A percentile compares a stretch with the other conserved stretches of the same genome.
These are phyloP conservation scores for Fusarium sp. DNA, from an alignment of 2,329 filamentous ascomycete genomes.

Conservation along the genomic window DNA sequence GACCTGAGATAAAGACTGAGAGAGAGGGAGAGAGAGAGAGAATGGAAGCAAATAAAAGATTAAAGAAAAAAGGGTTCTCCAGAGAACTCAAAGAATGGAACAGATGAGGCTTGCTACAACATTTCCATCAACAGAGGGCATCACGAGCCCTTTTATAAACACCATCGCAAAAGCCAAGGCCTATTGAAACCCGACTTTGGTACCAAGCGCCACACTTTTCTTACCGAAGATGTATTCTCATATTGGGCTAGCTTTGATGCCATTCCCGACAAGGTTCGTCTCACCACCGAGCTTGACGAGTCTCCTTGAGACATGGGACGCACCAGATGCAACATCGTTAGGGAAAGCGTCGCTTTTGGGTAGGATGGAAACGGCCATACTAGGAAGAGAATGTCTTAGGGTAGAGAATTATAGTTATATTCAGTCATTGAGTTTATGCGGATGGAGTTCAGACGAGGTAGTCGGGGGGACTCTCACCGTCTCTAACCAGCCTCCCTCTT, in stretches of 20 bases:
- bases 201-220: not conserved
- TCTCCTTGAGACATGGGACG: slow-evolving; percentile 29
- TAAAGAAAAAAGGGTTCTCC: not conserved
- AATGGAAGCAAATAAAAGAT: not conserved
- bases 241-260: slow-evolving; percentile 6
- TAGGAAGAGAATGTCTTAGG: not conserved
- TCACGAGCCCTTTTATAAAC: slow-evolving; percentile 23
- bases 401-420: not conserved
- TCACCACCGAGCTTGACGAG: slow-evolving; percentile 16
- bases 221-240: not conserved
- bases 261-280: slow-evolving; percentile 22
- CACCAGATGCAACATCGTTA: slow-evolving; percentile 11
- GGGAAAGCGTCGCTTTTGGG: not conserved
- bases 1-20: not conserved
- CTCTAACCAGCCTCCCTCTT: not conserved
- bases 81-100: not conserved
- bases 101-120: not conserved
- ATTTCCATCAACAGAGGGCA: not conserved
- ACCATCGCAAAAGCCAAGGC: slow-evolving; percentile 5
- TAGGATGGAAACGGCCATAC: not conserved
- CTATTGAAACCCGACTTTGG: slow-evolving; percentile 4
- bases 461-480: not conserved
- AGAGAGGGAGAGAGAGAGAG: not conserved
- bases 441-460: not conserved
- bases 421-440: not conserved